phyloP scores from a whole-genome alignment of 352 stramenopile species.

The Phytophthora constricta region DNA sequence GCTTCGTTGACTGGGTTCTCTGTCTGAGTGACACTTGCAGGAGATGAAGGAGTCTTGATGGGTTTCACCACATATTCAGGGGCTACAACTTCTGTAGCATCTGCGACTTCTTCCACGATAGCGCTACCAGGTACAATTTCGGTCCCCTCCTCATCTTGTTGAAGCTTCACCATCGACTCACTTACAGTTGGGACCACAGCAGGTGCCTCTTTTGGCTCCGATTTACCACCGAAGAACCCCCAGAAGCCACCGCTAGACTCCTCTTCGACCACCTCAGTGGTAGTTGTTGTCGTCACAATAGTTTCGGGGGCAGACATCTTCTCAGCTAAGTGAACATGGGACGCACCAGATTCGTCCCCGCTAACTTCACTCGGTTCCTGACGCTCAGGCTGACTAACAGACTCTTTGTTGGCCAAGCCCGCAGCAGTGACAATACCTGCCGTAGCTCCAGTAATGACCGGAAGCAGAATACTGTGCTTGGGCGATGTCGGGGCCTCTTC shows the following conservation, averaged over 20 bases:
- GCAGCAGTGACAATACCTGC: not conserved
- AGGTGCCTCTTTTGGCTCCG: slow-evolving; percentile 4
- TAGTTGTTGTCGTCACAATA: not conserved
- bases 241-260: slow-evolving; percentile 30
- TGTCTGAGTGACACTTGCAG: not conserved
- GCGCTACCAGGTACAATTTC: not conserved
- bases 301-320: not conserved
- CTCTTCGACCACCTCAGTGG: not conserved
- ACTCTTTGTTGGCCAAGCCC: not conserved
- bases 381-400: not conserved
- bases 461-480: not conserved
- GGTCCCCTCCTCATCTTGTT: not conserved
- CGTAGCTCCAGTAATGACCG: not conserved
- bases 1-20: not conserved
- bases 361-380: not conserved
- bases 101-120: slow-evolving; percentile 1
- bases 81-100: not conserved
- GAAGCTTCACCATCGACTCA: not conserved
- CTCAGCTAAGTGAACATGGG: not conserved
- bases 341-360: not conserved
- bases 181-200: not conserved
- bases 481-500: not conserved
- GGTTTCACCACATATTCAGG: not conserved
- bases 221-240: slow-evolving; percentile 29
- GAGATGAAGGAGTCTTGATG: not conserved